A percentile compares a stretch with the other conserved stretches of the same genome.
Conservation (phyloP, 1,284 basidiomycete genomes). For the Neotropicomus parvogracilis region DNA sequence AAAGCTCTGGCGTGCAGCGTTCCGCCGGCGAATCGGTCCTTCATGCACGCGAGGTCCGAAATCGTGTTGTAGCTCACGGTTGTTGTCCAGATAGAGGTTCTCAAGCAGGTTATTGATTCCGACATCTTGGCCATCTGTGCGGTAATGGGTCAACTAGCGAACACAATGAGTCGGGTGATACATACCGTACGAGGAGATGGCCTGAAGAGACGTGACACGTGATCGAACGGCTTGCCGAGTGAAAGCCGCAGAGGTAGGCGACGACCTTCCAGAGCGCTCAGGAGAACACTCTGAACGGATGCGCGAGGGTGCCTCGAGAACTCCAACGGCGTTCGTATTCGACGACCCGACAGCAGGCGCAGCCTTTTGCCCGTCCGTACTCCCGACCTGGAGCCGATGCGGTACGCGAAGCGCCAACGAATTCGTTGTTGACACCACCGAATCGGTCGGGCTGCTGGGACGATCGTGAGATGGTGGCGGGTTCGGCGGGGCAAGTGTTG, state of each 20-base stretch:
- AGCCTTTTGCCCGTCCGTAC: slow-evolving; percentile 72
- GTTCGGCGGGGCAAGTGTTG: slow-evolving; percentile 37
- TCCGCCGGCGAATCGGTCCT: slow-evolving; percentile 72
- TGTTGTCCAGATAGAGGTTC: slow-evolving; percentile 84
- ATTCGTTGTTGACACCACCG: slow-evolving; percentile 64
- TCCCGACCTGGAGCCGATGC: slow-evolving; percentile 63
- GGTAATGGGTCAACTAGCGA: slow-evolving; percentile 1
- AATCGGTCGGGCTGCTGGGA: slow-evolving; percentile 70
- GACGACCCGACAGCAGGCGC: slow-evolving; percentile 82
- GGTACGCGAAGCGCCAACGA: slow-evolving; percentile 57
- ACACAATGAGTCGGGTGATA: background rate
- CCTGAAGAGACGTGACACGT: slow-evolving; percentile 47
- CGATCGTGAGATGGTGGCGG: slow-evolving; percentile 41
- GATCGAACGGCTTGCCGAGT: slow-evolving; percentile 44
- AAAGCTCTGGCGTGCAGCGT: slow-evolving; percentile 61
- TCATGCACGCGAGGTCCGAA: slow-evolving; percentile 86
- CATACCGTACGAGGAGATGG: slow-evolving; percentile 72
- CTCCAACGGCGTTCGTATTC: slow-evolving; percentile 69
- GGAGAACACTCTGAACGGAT: slow-evolving; percentile 60
- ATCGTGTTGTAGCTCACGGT: slow-evolving; percentile 79
- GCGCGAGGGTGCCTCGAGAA: slow-evolving; percentile 67
- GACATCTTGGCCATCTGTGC: slow-evolving; percentile 78
- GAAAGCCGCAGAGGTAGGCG: slow-evolving; percentile 60
- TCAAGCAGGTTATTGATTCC: slow-evolving; percentile 85
- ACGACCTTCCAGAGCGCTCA: slow-evolving; percentile 65